Base-by-base conservation (phyloP, 176 grass and related monocot genomes). In the Eleusine coracana region DNA sequence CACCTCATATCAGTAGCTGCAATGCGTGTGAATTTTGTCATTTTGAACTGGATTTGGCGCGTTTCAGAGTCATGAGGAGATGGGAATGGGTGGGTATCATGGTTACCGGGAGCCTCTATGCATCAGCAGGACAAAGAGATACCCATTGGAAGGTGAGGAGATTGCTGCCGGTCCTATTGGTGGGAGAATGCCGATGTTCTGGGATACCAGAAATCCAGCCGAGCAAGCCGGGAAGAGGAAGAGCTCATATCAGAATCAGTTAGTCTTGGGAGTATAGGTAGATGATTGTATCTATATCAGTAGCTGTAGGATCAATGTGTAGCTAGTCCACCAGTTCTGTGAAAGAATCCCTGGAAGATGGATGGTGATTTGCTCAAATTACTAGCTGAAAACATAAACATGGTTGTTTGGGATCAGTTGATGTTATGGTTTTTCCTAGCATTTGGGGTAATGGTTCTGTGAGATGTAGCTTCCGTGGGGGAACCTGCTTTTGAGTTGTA, bases 201-300 rank as follows among this genome's bases (percentile, higher is more conserved):
- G 89, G 60, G 87, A 89, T 77, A 67, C 58, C 2, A 70, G 82
- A 45, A 81, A 63, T 28, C 63, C 27, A 5, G 55, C 70, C 9
- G 77, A 11, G 55, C 70, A 68, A 28, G 70, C 73, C 3, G 78
- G 70, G 34, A 92, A 94, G 82, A 87, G 87, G 70, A 94, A 94
- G 74, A 90, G 92, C 62, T 86, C 89, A 50, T 94, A 89, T 87
- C 89, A 88, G 63, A 89, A 92, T 89, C 92, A 87, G 29, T n/a
- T 94, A 62, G 82, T 87, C 70, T 68, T 94, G 60, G 82, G 82
- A 82, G 89, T 90, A 74, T 94, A 94, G 92, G 83, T 77, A 54
- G 38, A 36, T 68, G 5, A n/a, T 21, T 49, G 3, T 73, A 11
- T 73, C 44, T 72, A 68, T 23, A 9, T 29, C 58, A 41, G 25